A percentile compares a stretch with the other conserved stretches of the same genome.
These are phyloP conservation scores for Hypoxylon cercidicola DNA, from an alignment of 495 filamentous ascomycete genomes.

Conservation along the genomic window DNA sequence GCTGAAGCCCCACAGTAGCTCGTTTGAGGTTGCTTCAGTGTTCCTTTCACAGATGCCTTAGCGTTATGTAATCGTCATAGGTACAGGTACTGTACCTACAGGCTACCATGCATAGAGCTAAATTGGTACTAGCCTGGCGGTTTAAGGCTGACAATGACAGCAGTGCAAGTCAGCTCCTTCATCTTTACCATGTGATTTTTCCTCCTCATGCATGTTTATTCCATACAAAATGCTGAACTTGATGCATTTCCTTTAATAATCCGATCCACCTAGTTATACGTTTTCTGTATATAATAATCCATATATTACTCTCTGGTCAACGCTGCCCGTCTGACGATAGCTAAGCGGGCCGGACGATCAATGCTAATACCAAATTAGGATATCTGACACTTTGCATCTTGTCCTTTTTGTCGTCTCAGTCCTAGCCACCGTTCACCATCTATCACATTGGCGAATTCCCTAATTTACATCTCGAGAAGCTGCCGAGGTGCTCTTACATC, in stretches of 20 bases:
- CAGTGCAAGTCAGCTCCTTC: conserved; percentile 13
- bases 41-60: neutral
- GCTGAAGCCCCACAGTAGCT: neutral
- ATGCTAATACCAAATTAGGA: conserved; percentile 34
- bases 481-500: conserved; percentile 5
- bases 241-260: conserved; percentile 13
- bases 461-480: conserved; percentile 22
- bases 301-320: neutral
- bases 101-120: conserved; percentile 1
- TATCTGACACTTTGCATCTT: conserved; percentile 27
- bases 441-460: conserved; percentile 35
- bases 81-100: conserved; percentile 1
- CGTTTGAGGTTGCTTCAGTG: too few relatives aligned
- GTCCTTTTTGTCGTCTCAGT: conserved; percentile 1
- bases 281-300: conserved; percentile 14
- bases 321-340: conserved; percentile 15
- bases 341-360: conserved; percentile 26
- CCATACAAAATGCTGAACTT: neutral
- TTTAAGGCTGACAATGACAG: conserved; percentile 41
- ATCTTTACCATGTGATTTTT: conserved; percentile 30
- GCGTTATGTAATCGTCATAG: conserved; percentile 28
- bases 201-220: conserved; percentile 7
- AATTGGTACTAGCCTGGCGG: conserved; percentile 8
- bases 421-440: neutral
- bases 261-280: neutral